A percentile compares a stretch with the other conserved stretches of the same genome.
These are phyloP conservation scores for Schizothecium vesticola DNA, from an alignment of 495 filamentous ascomycete species.

Conservation along the genomic window DNA sequence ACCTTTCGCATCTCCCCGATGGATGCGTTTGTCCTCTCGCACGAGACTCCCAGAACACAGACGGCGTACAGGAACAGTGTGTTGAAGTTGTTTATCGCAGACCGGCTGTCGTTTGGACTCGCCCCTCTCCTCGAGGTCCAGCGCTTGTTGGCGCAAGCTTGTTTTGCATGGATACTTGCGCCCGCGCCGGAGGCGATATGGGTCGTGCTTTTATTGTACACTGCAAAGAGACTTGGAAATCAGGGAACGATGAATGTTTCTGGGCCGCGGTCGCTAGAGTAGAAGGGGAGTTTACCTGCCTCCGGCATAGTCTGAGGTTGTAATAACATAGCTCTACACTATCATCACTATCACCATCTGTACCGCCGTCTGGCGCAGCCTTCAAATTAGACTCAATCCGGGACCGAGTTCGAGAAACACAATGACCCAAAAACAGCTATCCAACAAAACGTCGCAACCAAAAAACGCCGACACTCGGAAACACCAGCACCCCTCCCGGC, in stretches of 20 bases:
- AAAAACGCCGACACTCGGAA: not conserved
- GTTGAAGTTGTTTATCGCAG: conserved; percentile 33
- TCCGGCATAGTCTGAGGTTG: not conserved
- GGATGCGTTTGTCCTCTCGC: conserved; percentile 36
- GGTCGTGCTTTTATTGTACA: not conserved
- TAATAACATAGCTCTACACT: not conserved
- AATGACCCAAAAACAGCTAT: not conserved
- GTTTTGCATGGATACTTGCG: conserved; percentile 26
- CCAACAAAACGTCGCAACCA: not conserved
- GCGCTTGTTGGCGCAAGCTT: conserved; percentile 20
- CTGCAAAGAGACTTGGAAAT: not conserved
- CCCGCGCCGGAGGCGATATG: not conserved
- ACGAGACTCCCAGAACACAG: conserved; percentile 21
- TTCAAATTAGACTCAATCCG: not conserved
- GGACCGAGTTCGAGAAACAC: too few species aligned
- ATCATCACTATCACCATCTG: not conserved
- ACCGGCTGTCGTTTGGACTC: conserved; percentile 28
- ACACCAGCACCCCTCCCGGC: not conserved
- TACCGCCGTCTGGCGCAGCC: not conserved
- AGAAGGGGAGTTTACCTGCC: not conserved
- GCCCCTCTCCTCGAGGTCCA: conserved; percentile 25
- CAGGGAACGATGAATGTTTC: not conserved
- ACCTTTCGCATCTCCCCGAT: conserved; percentile 37
- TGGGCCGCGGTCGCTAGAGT: not conserved
- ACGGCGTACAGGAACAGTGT: conserved; percentile 27